Conservation (phyloP, 2,329 filamentous ascomycete species). For the Aureobasidium sp. region DNA sequence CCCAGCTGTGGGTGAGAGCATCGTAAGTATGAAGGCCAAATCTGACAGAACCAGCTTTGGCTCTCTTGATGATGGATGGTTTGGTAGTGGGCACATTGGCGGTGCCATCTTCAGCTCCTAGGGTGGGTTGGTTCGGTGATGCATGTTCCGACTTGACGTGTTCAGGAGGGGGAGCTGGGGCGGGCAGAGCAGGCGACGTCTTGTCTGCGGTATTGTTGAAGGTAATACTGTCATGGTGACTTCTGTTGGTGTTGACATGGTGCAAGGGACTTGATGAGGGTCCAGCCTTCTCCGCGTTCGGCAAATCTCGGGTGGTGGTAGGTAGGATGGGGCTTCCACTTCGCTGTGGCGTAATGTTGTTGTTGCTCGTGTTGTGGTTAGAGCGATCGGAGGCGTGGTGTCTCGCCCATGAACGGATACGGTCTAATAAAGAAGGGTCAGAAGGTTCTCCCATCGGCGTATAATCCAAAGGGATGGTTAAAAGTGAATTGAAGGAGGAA, state of each 20-base stretch:
- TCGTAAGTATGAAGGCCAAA: conserved; percentile 50
- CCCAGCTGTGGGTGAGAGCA: conserved; percentile 64
- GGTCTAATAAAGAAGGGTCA: conserved; percentile 46
- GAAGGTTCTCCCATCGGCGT: conserved; percentile 48
- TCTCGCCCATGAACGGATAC: conserved; percentile 44
- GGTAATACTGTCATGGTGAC: conserved; percentile 22
- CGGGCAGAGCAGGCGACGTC: conserved; percentile 23
- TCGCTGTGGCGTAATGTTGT: conserved; percentile 18
- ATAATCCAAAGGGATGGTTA: conserved; percentile 16
- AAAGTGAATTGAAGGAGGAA: conserved; percentile 12
- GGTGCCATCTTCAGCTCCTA: conserved; percentile 33
- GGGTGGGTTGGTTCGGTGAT: conserved; percentile 47
- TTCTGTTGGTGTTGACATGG: conserved; percentile 19
- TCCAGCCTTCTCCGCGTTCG: conserved; percentile 1
- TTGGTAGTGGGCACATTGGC: conserved; percentile 25
- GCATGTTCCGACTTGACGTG: conserved; percentile 40
- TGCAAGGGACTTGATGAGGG: conserved; percentile 15
- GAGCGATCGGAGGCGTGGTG: conserved; percentile 32
- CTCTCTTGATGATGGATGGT: conserved; percentile 42
- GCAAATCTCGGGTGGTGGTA: conserved; percentile 18
- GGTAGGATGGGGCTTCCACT: conserved; percentile 28
- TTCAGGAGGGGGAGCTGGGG: conserved; percentile 28
- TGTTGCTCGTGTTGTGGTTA: conserved; percentile 18
- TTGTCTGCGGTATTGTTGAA: conserved; percentile 26
- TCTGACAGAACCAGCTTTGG: conserved; percentile 43